phyloP scores from a whole-genome alignment of 129 eudicot genomes.

The Arctium minus region DNA sequence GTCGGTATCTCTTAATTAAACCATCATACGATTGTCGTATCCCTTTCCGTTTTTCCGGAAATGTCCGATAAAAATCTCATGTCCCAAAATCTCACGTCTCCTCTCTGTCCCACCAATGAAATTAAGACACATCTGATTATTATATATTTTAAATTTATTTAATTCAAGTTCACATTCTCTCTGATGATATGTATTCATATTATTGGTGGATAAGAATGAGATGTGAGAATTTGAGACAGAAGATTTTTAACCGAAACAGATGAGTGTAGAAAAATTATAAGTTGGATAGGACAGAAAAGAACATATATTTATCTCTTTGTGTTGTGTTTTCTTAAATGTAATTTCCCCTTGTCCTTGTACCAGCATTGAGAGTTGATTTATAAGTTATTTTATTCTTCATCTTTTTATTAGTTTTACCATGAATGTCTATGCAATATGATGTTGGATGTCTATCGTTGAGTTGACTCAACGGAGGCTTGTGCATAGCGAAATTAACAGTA shows the following conservation, averaged over 20 bases:
- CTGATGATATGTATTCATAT: background rate
- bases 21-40: background rate
- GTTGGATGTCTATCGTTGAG: background rate
- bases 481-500: too few species aligned
- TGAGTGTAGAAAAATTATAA: background rate
- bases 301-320: constrained; percentile 1
- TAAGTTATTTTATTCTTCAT: constrained; percentile 13
- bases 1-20: constrained; percentile 59
- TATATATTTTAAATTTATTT: background rate
- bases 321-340: background rate
- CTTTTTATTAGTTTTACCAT: background rate
- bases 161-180: background rate
- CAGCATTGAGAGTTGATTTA: background rate
- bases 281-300: background rate
- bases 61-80: background rate
- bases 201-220: background rate
- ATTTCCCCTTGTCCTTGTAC: background rate
- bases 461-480: too few species aligned
- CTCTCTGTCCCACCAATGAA: background rate
- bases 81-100: too few species aligned
- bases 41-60: background rate
- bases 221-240: background rate
- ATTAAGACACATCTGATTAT: background rate
- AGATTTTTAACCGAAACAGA: background rate
- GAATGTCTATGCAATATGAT: background rate